Evolutionary conservation across 2,329 filamentous ascomycete species (phyloP).

Genomic region (Zopfia rhizophila): DNA sequence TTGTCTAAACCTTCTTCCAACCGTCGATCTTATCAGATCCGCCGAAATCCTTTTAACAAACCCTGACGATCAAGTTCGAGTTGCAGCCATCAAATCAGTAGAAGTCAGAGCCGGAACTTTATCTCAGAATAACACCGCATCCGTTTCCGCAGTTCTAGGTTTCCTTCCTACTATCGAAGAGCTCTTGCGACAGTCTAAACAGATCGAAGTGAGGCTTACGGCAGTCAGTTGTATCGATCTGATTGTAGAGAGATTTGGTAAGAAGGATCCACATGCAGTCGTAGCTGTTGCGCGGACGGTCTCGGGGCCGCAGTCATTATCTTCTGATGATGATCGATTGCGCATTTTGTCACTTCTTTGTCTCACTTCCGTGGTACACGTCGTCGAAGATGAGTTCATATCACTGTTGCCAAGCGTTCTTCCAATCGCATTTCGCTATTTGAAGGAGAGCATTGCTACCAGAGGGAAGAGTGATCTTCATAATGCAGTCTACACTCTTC

Average conservation of each 20-base stretch:
- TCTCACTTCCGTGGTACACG: slow-evolving; percentile 87
- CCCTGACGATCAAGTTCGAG: slow-evolving; percentile 77
- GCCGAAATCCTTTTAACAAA: slow-evolving; percentile 83
- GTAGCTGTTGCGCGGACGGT: slow-evolving; percentile 80
- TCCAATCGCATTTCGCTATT: slow-evolving; percentile 75
- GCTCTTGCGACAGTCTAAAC: slow-evolving; percentile 77
- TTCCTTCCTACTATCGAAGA: slow-evolving; percentile 83
- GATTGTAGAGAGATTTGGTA: slow-evolving; percentile 94
- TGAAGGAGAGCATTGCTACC: slow-evolving; percentile 70
- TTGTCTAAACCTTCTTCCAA: slow-evolving; percentile 85
- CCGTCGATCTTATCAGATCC: slow-evolving; percentile 87
- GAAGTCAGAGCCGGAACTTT: slow-evolving; percentile 81
- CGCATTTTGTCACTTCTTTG: slow-evolving; percentile 88
- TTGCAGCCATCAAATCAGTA: slow-evolving; percentile 76
- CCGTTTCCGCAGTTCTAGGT: slow-evolving; percentile 76
- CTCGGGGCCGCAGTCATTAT: slow-evolving; percentile 79
- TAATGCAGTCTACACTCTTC: slow-evolving; percentile 82
- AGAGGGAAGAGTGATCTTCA: slow-evolving; percentile 72
- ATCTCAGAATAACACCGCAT: slow-evolving; percentile 73
- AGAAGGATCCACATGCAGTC: slow-evolving; percentile 84
- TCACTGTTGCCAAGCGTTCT: slow-evolving; percentile 82
- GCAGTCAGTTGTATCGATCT: slow-evolving; percentile 91
- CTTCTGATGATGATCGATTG: slow-evolving; percentile 76
- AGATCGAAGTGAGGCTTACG: slow-evolving; percentile 82
- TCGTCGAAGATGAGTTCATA: slow-evolving; percentile 85